Base-by-base conservation (phyloP, 192 early-diverging fungal genomes). In the Diversispora eburnea region DNA sequence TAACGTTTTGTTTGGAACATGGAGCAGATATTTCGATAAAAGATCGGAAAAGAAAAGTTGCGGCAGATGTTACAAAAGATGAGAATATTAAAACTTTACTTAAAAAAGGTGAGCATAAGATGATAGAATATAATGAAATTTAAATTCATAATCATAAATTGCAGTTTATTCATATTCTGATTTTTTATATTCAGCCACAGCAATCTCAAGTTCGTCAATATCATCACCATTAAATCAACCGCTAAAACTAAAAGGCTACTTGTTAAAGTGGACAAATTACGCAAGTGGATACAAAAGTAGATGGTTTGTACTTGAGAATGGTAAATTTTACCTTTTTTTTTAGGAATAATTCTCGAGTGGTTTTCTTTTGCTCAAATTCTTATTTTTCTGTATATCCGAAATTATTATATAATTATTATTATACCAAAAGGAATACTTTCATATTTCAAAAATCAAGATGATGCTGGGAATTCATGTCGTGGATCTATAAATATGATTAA, bases 181-280 rank as follows among this genome's bases (percentile, higher is more conserved):
- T 15, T 12, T 12, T 45, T 65, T 42, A 52, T 10, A 78, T 67
- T 15, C 72, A 65, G 57, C 69, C 4, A 66, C 75, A 9, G 56
- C 78, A 77, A 87, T 85, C 3, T 79, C 88, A 0, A 78, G 79
- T 75, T 83, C 79, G 52, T 80, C 84, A 39, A 72, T 82, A 33
- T 79, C 84, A 47, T 76, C 86, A 39, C 80, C 83, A 1, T 79
- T 83, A 22, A 90, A 85, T 20, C 80, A 81, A 41, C 81, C 90
- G 42, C 91, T 91, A 9, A 81, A 80, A 56, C 78, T 89, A 6
- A 79, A 81, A 64, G 90, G 90, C 25, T 84, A 77, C 46, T 84
- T 95, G 58, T 76, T 85, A 78, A 95, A 95, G 76, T 95, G 92
- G 92, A 92, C 90, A 67, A 95, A 95, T 82, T 93, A 92, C 78